phyloP scores from a whole-genome alignment of 169 alveolate species.

The Toxoplasma gondii region DNA sequence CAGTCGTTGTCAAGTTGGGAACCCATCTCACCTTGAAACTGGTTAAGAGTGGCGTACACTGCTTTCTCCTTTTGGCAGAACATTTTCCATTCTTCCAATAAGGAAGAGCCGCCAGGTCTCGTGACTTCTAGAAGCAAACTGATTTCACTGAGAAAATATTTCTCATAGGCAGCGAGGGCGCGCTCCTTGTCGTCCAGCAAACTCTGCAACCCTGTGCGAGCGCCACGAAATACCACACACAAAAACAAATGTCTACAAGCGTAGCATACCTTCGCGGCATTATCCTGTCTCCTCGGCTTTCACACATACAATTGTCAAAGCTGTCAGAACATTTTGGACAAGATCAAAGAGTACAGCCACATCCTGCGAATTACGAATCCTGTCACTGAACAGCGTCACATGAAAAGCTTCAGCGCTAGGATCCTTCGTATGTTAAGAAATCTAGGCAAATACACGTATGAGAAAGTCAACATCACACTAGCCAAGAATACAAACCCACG shows the following conservation, averaged over 20 bases:
- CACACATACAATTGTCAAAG: neutral
- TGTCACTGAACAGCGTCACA: too few relatives aligned
- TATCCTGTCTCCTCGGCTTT: conserved; percentile 54
- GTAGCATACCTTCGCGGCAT: neutral
- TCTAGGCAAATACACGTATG: too few relatives aligned
- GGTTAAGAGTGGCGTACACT: conserved; percentile 91
- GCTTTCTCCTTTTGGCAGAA: conserved; percentile 95
- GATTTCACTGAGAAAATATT: conserved; percentile 86
- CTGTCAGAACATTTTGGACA: neutral
- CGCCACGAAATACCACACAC: neutral
- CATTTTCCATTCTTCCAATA: conserved; percentile 93
- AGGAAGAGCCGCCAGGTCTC: conserved; percentile 83
- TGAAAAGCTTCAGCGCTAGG: too few relatives aligned
- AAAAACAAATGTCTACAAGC: too few relatives aligned
- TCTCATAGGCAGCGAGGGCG: conserved; percentile 90
- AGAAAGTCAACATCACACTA: too few relatives aligned
- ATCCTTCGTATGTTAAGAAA: too few relatives aligned
- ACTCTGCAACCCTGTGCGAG: conserved; percentile 73
- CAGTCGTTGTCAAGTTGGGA: neutral
- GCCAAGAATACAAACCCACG: too few relatives aligned
- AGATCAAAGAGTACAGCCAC: too few relatives aligned
- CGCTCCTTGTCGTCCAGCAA: conserved; percentile 86
- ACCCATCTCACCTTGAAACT: conserved; percentile 78
- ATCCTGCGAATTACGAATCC: too few relatives aligned
- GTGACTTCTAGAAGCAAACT: conserved; percentile 84